These are phyloP conservation scores for Melanogaster broomeanus DNA, from an alignment of 768 basidiomycete species.

Conservation along the genomic window DNA sequence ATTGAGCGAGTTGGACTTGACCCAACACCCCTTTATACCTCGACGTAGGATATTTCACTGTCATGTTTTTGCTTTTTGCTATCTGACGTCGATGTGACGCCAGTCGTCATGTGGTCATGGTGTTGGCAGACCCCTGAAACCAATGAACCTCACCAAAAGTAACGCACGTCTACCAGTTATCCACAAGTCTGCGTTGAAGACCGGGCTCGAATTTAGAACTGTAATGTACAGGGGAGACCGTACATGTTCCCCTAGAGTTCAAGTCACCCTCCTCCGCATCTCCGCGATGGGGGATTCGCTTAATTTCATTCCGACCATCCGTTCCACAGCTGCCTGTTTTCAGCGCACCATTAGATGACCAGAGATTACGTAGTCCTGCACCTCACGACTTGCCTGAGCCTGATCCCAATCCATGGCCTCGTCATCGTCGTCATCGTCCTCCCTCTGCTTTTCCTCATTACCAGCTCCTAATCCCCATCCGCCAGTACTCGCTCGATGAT, in stretches of 20 bases:
- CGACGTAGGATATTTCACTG: neutral
- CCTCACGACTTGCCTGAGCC: slow-evolving; percentile 50
- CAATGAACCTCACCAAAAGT: too few relatives aligned
- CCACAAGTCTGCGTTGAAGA: too few relatives aligned
- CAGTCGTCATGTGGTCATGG: slow-evolving; percentile 1
- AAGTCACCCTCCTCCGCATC: slow-evolving; percentile 27
- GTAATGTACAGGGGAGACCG: neutral
- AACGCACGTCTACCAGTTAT: too few relatives aligned
- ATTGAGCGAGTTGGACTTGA: neutral
- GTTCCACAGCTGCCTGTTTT: slow-evolving; percentile 52
- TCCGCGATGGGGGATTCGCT: slow-evolving; percentile 27
- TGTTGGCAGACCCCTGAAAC: neutral
- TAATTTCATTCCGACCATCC: slow-evolving; percentile 55
- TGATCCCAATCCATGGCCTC: slow-evolving; percentile 69
- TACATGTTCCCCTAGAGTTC: neutral
- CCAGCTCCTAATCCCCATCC: slow-evolving; percentile 76
- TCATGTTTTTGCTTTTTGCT: neutral
- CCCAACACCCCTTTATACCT: neutral
- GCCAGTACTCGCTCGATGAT: slow-evolving; percentile 52
- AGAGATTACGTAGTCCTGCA: neutral
- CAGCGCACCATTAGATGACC: neutral
- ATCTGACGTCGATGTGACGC: slow-evolving; percentile 11
- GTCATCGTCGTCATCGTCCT: slow-evolving; percentile 68
- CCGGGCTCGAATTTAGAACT: too few relatives aligned
- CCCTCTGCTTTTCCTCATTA: slow-evolving; percentile 52